phyloP scores from a whole-genome alignment of 2,329 filamentous ascomycete genomes.

The Diaporthe amygdali region DNA sequence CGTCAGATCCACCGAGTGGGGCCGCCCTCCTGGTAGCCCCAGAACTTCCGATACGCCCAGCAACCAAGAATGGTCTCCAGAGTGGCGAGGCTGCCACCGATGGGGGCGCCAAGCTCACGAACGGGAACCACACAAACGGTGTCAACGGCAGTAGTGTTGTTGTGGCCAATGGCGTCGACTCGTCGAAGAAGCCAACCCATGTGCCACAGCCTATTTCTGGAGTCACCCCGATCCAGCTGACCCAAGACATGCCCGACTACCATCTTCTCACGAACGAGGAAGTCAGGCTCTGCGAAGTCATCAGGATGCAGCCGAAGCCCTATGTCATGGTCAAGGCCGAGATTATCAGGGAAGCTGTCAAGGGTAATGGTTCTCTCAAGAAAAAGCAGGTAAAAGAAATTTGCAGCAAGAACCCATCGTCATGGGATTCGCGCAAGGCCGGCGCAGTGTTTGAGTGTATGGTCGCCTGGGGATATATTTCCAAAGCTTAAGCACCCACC shows the following conservation, averaged over 20 bases:
- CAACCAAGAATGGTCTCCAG: constrained; percentile 35
- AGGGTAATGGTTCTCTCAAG: constrained; percentile 85
- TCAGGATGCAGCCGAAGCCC: constrained; percentile 89
- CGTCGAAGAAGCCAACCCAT: constrained; percentile 56
- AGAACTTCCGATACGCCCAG: constrained; percentile 71
- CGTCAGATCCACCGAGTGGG: constrained; percentile 74
- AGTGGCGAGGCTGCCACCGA: constrained; percentile 44
- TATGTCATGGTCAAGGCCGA: constrained; percentile 95
- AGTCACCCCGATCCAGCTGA: constrained; percentile 69
- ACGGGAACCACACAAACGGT: constrained; percentile 55
- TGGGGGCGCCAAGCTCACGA: constrained; percentile 52
- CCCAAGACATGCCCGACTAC: constrained; percentile 79
- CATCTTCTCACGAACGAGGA: constrained; percentile 88
- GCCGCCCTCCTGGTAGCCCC: constrained; percentile 79
- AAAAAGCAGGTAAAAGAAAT: constrained; percentile 93
- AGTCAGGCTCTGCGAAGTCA: constrained; percentile 80
- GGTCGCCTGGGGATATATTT: constrained; percentile 90
- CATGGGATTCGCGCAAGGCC: constrained; percentile 82
- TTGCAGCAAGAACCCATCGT: constrained; percentile 53
- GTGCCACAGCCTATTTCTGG: constrained; percentile 63
- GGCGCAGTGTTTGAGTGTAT: constrained; percentile 93
- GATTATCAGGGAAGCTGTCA: constrained; percentile 88
- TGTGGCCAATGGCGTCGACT: constrained; percentile 46
- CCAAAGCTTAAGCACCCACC: constrained; percentile 67
- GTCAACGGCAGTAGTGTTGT: constrained; percentile 52